Conservation (phyloP, 176 grass and related monocot species). For the Ananas comosus region DNA sequence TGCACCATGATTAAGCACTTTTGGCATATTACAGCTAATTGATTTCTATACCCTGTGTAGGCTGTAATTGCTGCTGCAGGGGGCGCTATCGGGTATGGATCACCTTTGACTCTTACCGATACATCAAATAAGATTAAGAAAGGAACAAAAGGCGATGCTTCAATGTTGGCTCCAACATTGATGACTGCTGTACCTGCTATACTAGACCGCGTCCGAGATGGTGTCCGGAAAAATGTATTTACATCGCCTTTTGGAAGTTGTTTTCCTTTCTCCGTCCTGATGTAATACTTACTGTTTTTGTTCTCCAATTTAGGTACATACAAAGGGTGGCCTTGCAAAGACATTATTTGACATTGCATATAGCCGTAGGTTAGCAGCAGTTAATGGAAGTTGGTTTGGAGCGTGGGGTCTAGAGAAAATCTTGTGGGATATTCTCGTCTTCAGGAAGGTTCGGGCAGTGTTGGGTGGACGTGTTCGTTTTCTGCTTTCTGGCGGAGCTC, state of each 20-base stretch:
- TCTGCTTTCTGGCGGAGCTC: constrained; percentile 80
- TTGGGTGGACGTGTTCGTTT: constrained; percentile 80
- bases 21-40: constrained; percentile 22
- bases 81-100: constrained; percentile 74
- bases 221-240: constrained; percentile 85
- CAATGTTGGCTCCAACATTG: constrained; percentile 65
- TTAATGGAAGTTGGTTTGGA: constrained; percentile 96
- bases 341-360: constrained; percentile 83
- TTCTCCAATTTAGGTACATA: constrained; percentile 50
- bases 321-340: constrained; percentile 75
- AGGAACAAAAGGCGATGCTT: constrained; percentile 77
- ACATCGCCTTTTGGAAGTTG: not conserved
- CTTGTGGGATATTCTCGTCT: constrained; percentile 86
- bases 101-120: constrained; percentile 86
- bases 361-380: constrained; percentile 61
- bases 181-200: constrained; percentile 96
- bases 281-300: not conserved
- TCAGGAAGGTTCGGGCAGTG: constrained; percentile 58
- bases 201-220: constrained; percentile 82
- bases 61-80: constrained; percentile 67
- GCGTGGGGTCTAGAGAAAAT: constrained; percentile 82
- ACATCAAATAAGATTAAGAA: constrained; percentile 94
- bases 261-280: not conserved
- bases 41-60: constrained; percentile 29
- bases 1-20: not conserved